Evolutionary conservation across 148 eudicot species (phyloP), one percentile per base, ranked within the genome.

Genomic region (Camellia granthamiana): DNA sequence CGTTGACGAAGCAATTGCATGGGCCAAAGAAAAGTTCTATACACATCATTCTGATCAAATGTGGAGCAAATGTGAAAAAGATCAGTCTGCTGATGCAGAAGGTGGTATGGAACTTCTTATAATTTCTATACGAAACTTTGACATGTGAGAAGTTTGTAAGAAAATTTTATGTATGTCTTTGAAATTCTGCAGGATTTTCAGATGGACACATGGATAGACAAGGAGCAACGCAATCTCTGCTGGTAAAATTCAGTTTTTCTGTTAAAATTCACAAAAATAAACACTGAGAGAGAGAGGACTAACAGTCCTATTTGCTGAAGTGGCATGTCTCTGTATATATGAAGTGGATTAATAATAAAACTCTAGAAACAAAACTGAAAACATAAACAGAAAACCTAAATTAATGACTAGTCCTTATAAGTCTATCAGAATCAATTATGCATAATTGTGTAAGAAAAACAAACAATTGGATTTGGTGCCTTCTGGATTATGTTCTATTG

Each of bases 1-100:
- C 19, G 81, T 93, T 5, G 88, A 84, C 75, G 97, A 91, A 74
- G 95, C 95, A 51, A 93, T 93, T 59, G 97, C 97, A 3, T 93
- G 97, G 97, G 97, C 95, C 2, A 92, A 92, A 75, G 92, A 87
- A 86, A 86, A 84, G 75, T 92, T 86, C 76, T 85, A 83, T 54
- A 82, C 84, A 15, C 86, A 71, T 23, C 69, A 81, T 71, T 65
- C 80, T 41, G 77, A 69, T 58, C 44, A 77, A 71, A 62, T 49
- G 46, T 79, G 78, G 78, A 75, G 61, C 61, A 68, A 79, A 80
- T 67, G 62, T 46, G 79, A 60, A 14, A 76, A 84, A 13, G 80
- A 74, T 51, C 38, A 52, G 60, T 13, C 75, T 72, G 58, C 60
- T 72, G 60, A 72, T 15, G 75, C 54, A n/a, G 44, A 47, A 78